Evolutionary conservation across 176 grass and related monocot genomes (phyloP).

Genomic region (Poa pratensis): DNA sequence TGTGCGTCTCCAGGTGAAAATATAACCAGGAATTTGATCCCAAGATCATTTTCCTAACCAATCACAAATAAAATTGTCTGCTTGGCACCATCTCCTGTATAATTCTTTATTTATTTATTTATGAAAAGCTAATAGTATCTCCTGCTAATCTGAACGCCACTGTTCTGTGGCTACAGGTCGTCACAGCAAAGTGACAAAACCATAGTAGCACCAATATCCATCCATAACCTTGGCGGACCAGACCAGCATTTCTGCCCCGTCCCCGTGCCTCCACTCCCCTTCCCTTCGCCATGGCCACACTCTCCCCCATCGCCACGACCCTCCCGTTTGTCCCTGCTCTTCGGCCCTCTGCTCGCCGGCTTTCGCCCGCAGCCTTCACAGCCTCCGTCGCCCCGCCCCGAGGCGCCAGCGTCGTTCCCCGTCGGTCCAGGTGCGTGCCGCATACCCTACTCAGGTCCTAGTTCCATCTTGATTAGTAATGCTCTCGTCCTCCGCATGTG

Average conservation of each 20-base stretch:
- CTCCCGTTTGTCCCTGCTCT: neutral
- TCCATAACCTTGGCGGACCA: neutral
- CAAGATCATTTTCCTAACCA: too few species aligned
- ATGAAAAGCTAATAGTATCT: too few species aligned
- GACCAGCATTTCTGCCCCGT: neutral
- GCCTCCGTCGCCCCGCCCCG: constrained; percentile 15
- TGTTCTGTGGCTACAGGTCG: neutral
- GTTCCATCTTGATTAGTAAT: neutral
- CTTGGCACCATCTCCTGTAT: too few species aligned
- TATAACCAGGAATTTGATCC: too few species aligned
- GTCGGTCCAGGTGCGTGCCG: constrained; percentile 39
- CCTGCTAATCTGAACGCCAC: too few species aligned
- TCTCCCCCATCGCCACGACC: constrained; percentile 1
- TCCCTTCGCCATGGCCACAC: constrained; percentile 22
- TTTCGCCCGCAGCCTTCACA: neutral
- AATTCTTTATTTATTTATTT: too few species aligned
- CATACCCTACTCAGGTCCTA: neutral
- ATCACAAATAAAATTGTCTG: too few species aligned
- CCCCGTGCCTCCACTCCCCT: neutral
- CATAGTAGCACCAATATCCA: neutral
- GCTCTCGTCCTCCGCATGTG: neutral
- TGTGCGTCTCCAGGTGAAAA: too few species aligned
- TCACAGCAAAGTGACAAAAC: constrained; percentile 37
- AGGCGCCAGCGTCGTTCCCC: neutral
- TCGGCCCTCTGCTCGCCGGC: neutral